These are phyloP conservation scores for Cladophialophora carrionii DNA, from an alignment of 2,329 filamentous ascomycete species.

Conservation along the genomic window DNA sequence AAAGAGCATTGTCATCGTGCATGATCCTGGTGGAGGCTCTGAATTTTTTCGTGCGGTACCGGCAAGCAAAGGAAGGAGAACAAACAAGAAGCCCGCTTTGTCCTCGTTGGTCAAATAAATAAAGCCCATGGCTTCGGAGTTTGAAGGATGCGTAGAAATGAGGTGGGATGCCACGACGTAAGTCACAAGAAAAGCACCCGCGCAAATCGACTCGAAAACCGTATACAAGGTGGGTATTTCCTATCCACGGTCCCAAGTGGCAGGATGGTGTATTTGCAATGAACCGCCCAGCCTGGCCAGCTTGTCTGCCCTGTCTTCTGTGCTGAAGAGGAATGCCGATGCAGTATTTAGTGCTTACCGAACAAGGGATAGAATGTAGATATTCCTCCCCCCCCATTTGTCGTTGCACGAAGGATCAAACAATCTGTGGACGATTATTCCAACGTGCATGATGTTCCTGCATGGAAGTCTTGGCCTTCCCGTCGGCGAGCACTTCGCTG, in stretches of 20 bases:
- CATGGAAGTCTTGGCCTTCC: not conserved
- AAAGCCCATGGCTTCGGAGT: not conserved
- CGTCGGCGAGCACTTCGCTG: not conserved
- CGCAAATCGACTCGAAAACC: not conserved
- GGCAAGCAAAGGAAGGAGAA: not conserved
- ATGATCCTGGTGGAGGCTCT: not conserved
- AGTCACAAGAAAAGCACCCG: not conserved
- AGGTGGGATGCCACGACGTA: not conserved
- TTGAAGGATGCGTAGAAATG: not conserved
- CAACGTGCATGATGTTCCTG: not conserved
- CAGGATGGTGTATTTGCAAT: not conserved
- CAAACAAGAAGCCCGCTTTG: not conserved
- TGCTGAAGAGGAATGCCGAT: not conserved
- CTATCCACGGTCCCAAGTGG: not conserved
- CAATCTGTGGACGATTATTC: not conserved
- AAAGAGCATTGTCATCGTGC: too few relatives aligned
- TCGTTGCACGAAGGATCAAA: not conserved
- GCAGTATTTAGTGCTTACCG: not conserved
- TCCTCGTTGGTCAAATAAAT: not conserved
- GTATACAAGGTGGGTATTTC: not conserved
- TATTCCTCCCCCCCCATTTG: not conserved
- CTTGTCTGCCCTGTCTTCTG: too few relatives aligned
- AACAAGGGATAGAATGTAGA: not conserved
- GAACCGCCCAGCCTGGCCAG: not conserved
- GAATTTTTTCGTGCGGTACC: too few relatives aligned